Evolutionary conservation across 805 yeast genomes (phyloP), one percentile per base, ranked within the genome.

Genomic region (Yarrowia yakushimensis): DNA sequence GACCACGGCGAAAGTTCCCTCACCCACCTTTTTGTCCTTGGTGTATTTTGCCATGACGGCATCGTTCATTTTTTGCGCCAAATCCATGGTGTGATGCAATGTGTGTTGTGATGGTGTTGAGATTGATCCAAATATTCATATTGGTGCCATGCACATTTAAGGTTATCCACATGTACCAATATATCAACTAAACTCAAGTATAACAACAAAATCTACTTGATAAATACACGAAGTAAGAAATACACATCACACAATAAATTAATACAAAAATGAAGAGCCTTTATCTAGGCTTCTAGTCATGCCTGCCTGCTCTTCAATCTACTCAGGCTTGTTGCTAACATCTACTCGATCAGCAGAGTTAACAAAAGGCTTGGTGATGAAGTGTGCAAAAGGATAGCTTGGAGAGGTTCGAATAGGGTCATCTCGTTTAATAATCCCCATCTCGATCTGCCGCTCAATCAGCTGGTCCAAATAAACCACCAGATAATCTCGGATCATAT

Each of bases 1-100:
- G 6, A 94, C 99, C 63, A 92, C 96, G 50, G 99, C 99, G 77
- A 93, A 94, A 0, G 99, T 94, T 75, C 99, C 99, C 76, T 94
- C 99, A 71, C 99, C 99, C 28, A 94, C 97, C 71, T 91, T 92
- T 67, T 82, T 85, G 63, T 91, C 97, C 39, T 67, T 67, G 28
- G 68, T 60, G 60, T 67, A 67, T 10, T 41, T 39, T 8, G 48
- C 48, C 48, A 41, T 39, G 17, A 55, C 39, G 61, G 61, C 61
- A n/a, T 55, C 61, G 48, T 55, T 55, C 61, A 55, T 55, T 39
- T 55, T 41, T 12, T 55, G 46, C 4, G 48, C 48, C 20, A 30
- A n/a, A 55, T 55, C 61, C 61, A 55, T 55, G 48, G 23, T 52
- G 55, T 25, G 17, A n/a, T 34, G 18, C 37, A 20, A 34, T 34